phyloP scores from a whole-genome alignment of 768 basidiomycete genomes.

The Sporobolomyces roseus region DNA sequence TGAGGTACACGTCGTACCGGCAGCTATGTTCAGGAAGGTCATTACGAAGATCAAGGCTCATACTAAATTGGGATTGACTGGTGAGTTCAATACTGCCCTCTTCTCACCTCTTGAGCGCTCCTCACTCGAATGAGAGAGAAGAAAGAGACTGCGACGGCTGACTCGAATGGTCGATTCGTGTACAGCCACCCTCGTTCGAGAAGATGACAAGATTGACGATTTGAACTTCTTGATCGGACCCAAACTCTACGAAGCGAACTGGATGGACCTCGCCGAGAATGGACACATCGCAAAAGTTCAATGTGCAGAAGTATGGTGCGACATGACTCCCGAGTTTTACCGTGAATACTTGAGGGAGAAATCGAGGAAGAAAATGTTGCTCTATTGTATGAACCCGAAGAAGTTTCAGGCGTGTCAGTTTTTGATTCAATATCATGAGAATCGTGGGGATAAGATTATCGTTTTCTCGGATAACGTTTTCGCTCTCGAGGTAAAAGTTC shows the following conservation, averaged over 20 bases:
- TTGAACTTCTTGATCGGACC: conserved; percentile 99
- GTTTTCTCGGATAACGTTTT: conserved; percentile 99
- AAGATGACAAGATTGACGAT: conserved; percentile 98
- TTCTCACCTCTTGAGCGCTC: neutral
- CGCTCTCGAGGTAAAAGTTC: conserved; percentile 74
- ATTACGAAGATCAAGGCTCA: conserved; percentile 99
- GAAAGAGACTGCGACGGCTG: too few relatives aligned
- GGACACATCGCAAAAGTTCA: conserved; percentile 99
- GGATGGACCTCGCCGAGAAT: conserved; percentile 99
- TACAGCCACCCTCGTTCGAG: conserved; percentile 90
- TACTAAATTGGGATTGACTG: conserved; percentile 93
- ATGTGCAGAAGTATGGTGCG: conserved; percentile 99
- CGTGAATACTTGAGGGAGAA: conserved; percentile 91
- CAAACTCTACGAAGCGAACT: conserved; percentile 98
- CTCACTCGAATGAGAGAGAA: too few relatives aligned
- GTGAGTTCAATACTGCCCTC: conserved; percentile 52
- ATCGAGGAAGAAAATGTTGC: conserved; percentile 85
- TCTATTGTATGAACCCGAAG: conserved; percentile 99
- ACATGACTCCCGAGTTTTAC: conserved; percentile 99
- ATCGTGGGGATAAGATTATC: conserved; percentile 96
- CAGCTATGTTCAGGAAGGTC: conserved; percentile 95
- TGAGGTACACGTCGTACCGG: conserved; percentile 98
- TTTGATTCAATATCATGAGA: conserved; percentile 95
- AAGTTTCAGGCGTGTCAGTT: conserved; percentile 99
- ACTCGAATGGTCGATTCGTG: too few relatives aligned